A percentile compares a stretch with the other conserved stretches of the same genome.
These are phyloP conservation scores for Vitis hybrid DNA, from an alignment of 177 flowering plant species.

Conservation along the genomic window DNA sequence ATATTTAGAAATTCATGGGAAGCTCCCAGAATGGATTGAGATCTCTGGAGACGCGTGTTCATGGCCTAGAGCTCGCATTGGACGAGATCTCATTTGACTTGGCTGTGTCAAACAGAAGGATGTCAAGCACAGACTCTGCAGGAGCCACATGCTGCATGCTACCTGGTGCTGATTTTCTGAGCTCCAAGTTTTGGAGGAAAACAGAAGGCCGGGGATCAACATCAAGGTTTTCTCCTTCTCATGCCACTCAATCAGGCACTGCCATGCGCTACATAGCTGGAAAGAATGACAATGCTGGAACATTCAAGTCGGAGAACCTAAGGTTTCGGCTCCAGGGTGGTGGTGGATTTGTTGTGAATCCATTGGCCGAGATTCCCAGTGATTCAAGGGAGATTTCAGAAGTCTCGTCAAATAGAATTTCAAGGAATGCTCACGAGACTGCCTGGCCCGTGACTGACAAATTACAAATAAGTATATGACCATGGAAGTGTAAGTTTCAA, in stretches of 20 bases:
- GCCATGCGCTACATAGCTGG: slow-evolving; percentile 31
- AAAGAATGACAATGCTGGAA: slow-evolving; percentile 31
- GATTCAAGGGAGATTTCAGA: slow-evolving; percentile 28
- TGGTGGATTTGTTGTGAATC: slow-evolving; percentile 68
- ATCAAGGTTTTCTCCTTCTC: slow-evolving; percentile 39
- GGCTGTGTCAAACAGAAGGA: slow-evolving; percentile 67
- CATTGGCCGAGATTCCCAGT: slow-evolving; percentile 62
- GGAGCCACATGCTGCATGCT: slow-evolving; percentile 62
- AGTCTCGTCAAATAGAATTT: slow-evolving; percentile 23
- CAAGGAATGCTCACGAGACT: slow-evolving; percentile 15
- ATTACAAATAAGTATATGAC: slow-evolving; percentile 1
- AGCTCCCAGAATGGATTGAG: slow-evolving; percentile 79
- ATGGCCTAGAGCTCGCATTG: slow-evolving; percentile 66
- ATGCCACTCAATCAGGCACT: slow-evolving; percentile 33
- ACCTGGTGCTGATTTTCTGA: slow-evolving; percentile 79
- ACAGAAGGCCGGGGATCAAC: slow-evolving; percentile 39
- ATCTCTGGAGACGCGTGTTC: slow-evolving; percentile 85
- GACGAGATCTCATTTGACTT: slow-evolving; percentile 82
- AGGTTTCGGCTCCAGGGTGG: slow-evolving; percentile 48
- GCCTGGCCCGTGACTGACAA: background rate
- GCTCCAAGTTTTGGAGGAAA: slow-evolving; percentile 77
- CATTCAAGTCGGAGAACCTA: slow-evolving; percentile 30
- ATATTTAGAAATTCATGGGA: slow-evolving; percentile 70
- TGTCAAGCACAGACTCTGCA: slow-evolving; percentile 29
- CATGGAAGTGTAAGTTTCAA: background rate